Percentiles rank a stretch among this genome's conserved stretches.
These are phyloP conservation scores for Filobasidium wieringae DNA, from an alignment of 768 basidiomycete species.

Conservation along the genomic window DNA sequence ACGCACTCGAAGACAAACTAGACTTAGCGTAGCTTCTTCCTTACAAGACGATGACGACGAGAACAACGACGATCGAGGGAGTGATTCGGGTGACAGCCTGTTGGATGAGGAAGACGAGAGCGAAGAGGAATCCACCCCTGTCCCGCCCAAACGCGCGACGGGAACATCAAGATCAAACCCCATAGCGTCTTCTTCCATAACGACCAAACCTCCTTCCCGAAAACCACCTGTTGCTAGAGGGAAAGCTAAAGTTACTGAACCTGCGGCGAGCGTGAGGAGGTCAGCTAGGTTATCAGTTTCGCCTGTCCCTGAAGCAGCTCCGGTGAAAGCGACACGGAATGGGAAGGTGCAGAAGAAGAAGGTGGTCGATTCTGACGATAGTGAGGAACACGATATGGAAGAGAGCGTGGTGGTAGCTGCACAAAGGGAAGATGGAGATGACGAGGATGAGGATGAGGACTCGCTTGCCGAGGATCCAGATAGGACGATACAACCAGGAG, in stretches of 20 bases:
- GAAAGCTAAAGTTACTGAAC: background rate
- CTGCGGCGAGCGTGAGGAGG: background rate
- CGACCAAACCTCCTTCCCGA: background rate
- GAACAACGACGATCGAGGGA: background rate
- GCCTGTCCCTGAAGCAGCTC: background rate
- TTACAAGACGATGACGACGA: background rate
- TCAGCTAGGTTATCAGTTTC: background rate
- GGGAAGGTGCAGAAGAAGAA: background rate
- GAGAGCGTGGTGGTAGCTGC: background rate
- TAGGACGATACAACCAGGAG: background rate
- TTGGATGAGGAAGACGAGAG: background rate
- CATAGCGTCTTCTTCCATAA: background rate
- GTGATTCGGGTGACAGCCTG: conserved; percentile 1
- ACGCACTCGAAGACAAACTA: background rate
- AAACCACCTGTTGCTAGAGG: background rate
- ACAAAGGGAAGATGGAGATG: background rate
- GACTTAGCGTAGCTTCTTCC: background rate
- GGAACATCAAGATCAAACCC: background rate
- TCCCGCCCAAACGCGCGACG: background rate
- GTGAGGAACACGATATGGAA: conserved; percentile 1
- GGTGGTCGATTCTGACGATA: background rate
- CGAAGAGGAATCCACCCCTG: background rate
- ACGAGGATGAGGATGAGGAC: background rate
- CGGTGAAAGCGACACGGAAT: background rate
- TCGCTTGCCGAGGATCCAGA: background rate